Evolutionary conservation across 2,329 filamentous ascomycete species (phyloP).

Genomic region (Penicillium occitanis): DNA sequence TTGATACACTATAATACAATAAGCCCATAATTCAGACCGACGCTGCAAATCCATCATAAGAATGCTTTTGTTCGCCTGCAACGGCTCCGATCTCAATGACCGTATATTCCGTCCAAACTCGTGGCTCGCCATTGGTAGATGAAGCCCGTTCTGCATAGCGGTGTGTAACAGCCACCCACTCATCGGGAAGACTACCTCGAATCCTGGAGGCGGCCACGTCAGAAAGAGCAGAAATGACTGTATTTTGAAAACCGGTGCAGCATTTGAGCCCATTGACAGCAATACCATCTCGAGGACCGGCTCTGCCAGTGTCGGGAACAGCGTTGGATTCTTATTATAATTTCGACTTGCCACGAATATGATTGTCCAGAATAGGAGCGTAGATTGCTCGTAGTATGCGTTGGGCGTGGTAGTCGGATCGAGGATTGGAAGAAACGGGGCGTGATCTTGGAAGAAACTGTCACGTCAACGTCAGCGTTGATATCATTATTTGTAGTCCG

Average conservation of each 20-base stretch:
- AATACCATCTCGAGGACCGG: conserved; percentile 41
- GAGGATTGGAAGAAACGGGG: conserved; percentile 41
- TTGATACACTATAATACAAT: conserved; percentile 43
- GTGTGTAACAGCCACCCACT: conserved; percentile 42
- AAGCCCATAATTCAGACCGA: conserved; percentile 43
- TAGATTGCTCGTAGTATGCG: conserved; percentile 72
- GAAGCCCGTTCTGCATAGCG: conserved; percentile 46
- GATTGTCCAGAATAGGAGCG: conserved; percentile 79
- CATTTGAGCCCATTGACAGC: conserved; percentile 33
- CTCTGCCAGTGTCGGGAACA: conserved; percentile 36
- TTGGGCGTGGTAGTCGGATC: conserved; percentile 62
- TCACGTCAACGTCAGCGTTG: neutral
- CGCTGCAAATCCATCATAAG: conserved; percentile 38
- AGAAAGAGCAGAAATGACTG: conserved; percentile 41
- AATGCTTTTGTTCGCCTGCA: conserved; percentile 23
- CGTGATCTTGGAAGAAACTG: conserved; percentile 42
- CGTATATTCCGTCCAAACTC: conserved; percentile 40
- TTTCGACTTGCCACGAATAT: conserved; percentile 39
- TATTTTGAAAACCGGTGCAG: conserved; percentile 36
- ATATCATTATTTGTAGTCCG: neutral
- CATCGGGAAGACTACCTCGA: conserved; percentile 39
- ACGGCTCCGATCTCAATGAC: conserved; percentile 19
- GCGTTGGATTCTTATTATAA: conserved; percentile 41
- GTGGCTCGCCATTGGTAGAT: conserved; percentile 45
- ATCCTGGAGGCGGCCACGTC: conserved; percentile 43